Base-by-base conservation (phyloP, 1,284 basidiomycete genomes). In the Filobasidium uniguttulatum region DNA sequence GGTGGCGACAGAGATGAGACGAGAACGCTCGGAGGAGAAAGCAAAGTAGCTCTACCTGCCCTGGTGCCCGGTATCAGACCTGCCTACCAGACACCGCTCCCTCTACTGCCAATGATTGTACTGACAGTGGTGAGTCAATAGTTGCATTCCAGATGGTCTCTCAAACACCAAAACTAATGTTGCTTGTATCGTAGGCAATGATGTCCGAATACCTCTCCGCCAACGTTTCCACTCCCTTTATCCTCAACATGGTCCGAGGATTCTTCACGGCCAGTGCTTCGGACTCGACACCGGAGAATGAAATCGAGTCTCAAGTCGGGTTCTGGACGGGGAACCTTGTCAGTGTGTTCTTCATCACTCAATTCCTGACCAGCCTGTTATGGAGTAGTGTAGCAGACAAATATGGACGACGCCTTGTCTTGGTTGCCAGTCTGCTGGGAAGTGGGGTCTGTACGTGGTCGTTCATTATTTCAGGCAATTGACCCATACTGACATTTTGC, bases 171-270 rank as follows among this genome's bases (percentile, higher is more conserved):
- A 46, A 9, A 43, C 40, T 23, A 17, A 5, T 44, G 23, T 41
- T 8, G 49, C 33, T 51, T 59, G 53, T 58, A n/a, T 9, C 33
- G 57, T 59, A 90, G 83, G 84, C 84, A 1, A 85, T 94, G 82
- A 75, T 93, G 15, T 88, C 87, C 40, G 90, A 96, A 68, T 90
- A 94, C 62, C 69, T 94, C 37, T 83, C 82, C 7, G 89, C 90
- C 22, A 91, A 90, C 62, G 82, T 91, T 26, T 85, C 85, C 9
- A 86, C 83, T 26, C 88, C 85, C 9, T 91, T 90, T 65, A 67
- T 90, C 45, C 72, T 90, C 51, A 87, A 87, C 71, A 93, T 94
- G 90, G 86, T 94, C 20, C 84, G 85, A 76, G 79, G 83, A 81
- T 34, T 25, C 20, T 34, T 17, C 0, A 0, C 20, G 12, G 0